These are phyloP conservation scores for Kappamyces sp. DNA, from an alignment of 192 early-diverging fungal species.

Conservation along the genomic window DNA sequence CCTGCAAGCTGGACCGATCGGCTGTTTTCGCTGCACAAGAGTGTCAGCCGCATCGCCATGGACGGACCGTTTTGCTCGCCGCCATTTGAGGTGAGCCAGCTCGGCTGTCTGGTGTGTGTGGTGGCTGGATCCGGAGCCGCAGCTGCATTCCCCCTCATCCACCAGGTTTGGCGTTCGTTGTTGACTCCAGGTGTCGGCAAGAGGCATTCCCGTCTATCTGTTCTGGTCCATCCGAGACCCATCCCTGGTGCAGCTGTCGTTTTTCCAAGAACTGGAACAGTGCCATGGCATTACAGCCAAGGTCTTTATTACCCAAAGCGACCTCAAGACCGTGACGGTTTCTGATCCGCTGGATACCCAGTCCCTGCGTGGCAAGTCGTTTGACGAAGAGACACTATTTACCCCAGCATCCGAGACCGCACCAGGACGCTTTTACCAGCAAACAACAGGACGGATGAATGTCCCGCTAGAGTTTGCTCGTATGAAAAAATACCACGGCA, in stretches of 20 bases:
- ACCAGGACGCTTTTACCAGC: too few relatives aligned
- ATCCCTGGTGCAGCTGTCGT: background rate
- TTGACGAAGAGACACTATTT: too few relatives aligned
- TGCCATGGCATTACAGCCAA: too few relatives aligned
- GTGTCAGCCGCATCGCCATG: background rate
- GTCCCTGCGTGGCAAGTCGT: too few relatives aligned
- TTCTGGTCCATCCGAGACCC: slow-evolving; percentile 4
- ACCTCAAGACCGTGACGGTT: too few relatives aligned
- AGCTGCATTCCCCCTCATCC: background rate
- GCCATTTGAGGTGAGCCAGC: background rate
- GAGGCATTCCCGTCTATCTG: background rate
- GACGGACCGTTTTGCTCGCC: slow-evolving; percentile 8
- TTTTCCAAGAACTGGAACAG: background rate
- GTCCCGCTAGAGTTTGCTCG: too few relatives aligned
- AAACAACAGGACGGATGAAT: too few relatives aligned
- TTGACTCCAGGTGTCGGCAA: background rate
- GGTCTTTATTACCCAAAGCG: too few relatives aligned
- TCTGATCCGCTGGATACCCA: too few relatives aligned
- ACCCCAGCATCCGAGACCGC: too few relatives aligned
- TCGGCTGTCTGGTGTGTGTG: background rate
- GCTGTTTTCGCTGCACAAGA: background rate
- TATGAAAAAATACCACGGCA: too few relatives aligned
- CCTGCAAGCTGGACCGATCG: background rate
- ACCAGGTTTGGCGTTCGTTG: background rate
- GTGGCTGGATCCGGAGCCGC: slow-evolving; percentile 14